Conservation (phyloP, 2,329 filamentous ascomycete species). For the Metarhizium sp. region DNA sequence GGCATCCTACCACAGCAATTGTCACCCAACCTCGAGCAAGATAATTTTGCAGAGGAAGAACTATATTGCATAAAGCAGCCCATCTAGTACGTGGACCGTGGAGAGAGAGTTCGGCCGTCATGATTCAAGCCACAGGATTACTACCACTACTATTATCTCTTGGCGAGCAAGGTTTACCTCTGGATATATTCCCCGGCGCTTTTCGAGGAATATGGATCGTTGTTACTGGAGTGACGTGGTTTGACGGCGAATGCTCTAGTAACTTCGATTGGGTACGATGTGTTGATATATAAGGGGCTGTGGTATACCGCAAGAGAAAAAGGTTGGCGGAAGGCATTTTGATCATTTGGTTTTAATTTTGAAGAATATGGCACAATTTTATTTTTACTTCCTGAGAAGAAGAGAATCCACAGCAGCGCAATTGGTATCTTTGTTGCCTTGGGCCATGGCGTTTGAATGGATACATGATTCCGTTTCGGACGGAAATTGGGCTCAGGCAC, state of each 20-base stretch:
- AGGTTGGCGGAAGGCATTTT: not conserved
- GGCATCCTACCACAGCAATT: too few relatives aligned
- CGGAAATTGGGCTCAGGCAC: not conserved
- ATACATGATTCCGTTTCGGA: not conserved
- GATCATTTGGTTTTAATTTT: not conserved
- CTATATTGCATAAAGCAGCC: too few relatives aligned
- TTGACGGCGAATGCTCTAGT: not conserved
- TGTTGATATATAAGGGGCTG: not conserved
- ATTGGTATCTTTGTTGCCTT: not conserved
- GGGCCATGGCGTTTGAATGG: not conserved
- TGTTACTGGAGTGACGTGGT: not conserved
- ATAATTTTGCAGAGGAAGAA: too few relatives aligned
- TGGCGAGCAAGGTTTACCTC: too few relatives aligned
- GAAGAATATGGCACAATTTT: not conserved
- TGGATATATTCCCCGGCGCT: too few relatives aligned
- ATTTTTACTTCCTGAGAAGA: not conserved
- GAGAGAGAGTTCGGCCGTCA: too few relatives aligned
- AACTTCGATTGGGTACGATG: not conserved
- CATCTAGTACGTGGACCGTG: too few relatives aligned
- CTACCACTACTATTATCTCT: too few relatives aligned
- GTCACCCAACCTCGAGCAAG: too few relatives aligned
- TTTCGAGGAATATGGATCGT: too few relatives aligned
- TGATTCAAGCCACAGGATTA: too few relatives aligned
- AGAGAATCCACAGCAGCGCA: not conserved
- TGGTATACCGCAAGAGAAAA: not conserved